These are phyloP conservation scores for Lentinula lateritia DNA, from an alignment of 768 basidiomycete genomes.

Conservation along the genomic window DNA sequence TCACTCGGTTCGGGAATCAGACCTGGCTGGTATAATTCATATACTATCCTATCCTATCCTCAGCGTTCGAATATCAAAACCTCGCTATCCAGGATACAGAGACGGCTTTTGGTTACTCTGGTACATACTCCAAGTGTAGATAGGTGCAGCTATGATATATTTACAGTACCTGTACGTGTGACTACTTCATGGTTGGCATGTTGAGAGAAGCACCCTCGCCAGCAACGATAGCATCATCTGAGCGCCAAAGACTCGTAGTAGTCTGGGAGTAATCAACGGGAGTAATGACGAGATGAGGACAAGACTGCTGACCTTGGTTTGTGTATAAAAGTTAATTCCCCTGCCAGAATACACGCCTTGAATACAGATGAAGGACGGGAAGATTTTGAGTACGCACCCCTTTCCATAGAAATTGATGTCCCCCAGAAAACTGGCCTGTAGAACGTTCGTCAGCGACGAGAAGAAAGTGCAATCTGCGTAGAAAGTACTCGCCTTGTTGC, in stretches of 20 bases:
- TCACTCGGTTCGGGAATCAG: no score
- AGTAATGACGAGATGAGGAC: neutral
- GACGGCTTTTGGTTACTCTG: no score
- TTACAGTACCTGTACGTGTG: neutral
- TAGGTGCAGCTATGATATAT: no score
- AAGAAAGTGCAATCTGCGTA: constrained; percentile 26
- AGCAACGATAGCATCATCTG: constrained; percentile 59
- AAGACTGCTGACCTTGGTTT: constrained; percentile 63
- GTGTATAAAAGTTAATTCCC: constrained; percentile 94
- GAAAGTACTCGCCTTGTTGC: constrained; percentile 52
- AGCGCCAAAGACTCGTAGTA: constrained; percentile 87
- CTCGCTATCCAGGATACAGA: no score
- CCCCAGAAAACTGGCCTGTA: constrained; percentile 52
- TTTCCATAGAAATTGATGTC: constrained; percentile 92
- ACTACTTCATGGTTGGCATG: constrained; percentile 7
- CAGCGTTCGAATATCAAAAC: no score
- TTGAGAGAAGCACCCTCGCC: constrained; percentile 6
- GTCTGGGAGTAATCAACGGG: constrained; percentile 47
- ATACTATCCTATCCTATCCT: no score
- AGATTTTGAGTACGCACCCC: constrained; percentile 15
- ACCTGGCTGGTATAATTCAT: no score
- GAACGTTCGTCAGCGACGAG: neutral
- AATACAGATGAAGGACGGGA: neutral
- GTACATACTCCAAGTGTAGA: neutral
- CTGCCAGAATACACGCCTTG: constrained; percentile 16